Conservation (phyloP, 1,139 yeast species). For the Chernovozyma aurita region DNA sequence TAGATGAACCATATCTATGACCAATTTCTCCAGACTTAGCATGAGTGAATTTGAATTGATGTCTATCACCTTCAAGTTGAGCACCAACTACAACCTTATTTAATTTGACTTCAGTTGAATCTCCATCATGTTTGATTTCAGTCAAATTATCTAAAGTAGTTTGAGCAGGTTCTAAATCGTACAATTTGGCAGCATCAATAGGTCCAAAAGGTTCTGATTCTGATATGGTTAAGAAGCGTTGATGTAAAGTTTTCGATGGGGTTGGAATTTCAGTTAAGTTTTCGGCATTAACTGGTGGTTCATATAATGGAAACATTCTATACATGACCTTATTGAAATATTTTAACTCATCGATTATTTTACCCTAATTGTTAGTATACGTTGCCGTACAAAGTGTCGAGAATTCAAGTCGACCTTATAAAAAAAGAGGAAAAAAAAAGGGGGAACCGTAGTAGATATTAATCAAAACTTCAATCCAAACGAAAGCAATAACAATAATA, state of each 20-base stretch:
- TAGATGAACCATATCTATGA: constrained; percentile 83
- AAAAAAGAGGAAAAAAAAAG: background rate
- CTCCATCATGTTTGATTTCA: constrained; percentile 40
- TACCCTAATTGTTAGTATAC: constrained; percentile 41
- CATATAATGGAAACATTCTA: constrained; percentile 76
- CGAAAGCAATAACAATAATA: background rate
- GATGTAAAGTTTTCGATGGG: constrained; percentile 77
- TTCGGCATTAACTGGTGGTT: constrained; percentile 46
- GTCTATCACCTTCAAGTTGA: constrained; percentile 53
- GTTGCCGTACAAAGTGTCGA: too few relatives aligned
- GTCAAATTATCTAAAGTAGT: constrained; percentile 66
- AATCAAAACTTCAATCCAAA: too few relatives aligned
- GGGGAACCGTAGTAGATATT: too few relatives aligned
- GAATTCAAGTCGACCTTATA: background rate
- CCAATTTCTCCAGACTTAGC: constrained; percentile 84
- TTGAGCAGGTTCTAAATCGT: constrained; percentile 81
- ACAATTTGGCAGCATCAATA: constrained; percentile 85
- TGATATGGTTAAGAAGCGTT: constrained; percentile 83
- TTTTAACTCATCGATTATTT: constrained; percentile 46
- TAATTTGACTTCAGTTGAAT: constrained; percentile 16
- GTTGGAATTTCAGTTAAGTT: constrained; percentile 92
- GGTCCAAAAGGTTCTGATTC: constrained; percentile 98
- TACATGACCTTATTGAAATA: constrained; percentile 60
- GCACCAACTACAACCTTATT: constrained; percentile 45
- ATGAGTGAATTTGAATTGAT: constrained; percentile 67